Evolutionary conservation across 306 rosid species (phyloP).

Genomic region (Leucaena leucocephala): DNA sequence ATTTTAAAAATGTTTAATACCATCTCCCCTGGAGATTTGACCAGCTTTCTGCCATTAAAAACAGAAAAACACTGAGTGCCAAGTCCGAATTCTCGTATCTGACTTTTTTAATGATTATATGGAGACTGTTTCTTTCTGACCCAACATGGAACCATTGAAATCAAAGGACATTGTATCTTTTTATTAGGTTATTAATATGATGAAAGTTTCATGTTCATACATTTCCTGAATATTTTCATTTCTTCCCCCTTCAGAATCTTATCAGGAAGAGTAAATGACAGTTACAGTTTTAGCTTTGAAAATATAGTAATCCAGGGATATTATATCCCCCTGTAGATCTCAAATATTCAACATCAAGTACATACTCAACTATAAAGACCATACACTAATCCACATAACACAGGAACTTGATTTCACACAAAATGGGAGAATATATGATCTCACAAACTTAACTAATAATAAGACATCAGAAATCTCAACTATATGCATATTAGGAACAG

Average conservation of each 20-base stretch:
- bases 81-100: not conserved
- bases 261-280: not conserved
- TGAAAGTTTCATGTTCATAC: conserved; percentile 10
- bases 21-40: conserved; percentile 74
- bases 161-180: conserved; percentile 26
- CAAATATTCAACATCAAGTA: not conserved
- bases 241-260: not conserved
- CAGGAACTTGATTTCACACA: not conserved
- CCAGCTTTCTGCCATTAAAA: conserved; percentile 63
- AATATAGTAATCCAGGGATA: not conserved
- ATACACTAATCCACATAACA: not conserved
- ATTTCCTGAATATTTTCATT: not conserved
- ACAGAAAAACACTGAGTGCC: conserved; percentile 3
- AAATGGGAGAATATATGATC: not conserved
- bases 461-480: not conserved
- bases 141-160: conserved; percentile 12
- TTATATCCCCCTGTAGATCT: not conserved
- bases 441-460: not conserved
- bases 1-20: conserved; percentile 66
- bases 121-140: conserved; percentile 18
- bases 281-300: not conserved
- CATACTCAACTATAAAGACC: not conserved
- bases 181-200: not conserved
- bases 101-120: not conserved
- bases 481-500: not conserved